Conservation (phyloP, 2,329 filamentous ascomycete genomes). For the Fusarium phyllophilum region DNA sequence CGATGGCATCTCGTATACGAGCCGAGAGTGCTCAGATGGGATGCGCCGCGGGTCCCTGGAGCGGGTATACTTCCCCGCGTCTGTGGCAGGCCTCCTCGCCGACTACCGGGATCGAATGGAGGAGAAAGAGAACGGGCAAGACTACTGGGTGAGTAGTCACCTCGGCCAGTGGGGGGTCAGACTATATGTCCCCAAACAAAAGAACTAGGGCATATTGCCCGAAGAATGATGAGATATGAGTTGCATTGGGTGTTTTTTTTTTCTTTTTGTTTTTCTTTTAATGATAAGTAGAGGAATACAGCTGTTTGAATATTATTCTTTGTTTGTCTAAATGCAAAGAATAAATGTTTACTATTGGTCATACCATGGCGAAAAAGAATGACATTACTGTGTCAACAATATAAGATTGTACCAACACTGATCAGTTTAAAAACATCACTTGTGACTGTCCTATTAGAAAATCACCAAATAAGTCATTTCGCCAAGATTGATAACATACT, state of each 20-base stretch:
- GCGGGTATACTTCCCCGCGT: neutral
- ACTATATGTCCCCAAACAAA: neutral
- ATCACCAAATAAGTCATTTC: neutral
- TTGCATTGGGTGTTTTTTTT: neutral
- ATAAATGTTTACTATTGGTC: neutral
- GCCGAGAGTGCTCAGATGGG: too few species aligned
- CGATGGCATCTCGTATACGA: too few species aligned
- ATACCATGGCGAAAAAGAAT: neutral
- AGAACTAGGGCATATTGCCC: neutral
- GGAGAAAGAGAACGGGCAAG: neutral
- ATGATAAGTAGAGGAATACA: too few species aligned
- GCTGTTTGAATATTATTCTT: neutral
- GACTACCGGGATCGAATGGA: neutral
- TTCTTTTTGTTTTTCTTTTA: too few species aligned
- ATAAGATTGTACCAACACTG: too few species aligned
- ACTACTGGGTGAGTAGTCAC: neutral
- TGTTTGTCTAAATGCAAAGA: neutral
- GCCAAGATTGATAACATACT: neutral
- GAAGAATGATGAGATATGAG: neutral
- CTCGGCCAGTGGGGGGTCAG: neutral
- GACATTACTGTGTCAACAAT: neutral
- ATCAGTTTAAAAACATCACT: neutral
- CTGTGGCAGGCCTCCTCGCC: neutral
- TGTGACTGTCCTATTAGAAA: neutral
- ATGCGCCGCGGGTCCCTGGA: neutral